phyloP scores from a whole-genome alignment of 768 basidiomycete species.

The Tricholomella constricta region DNA sequence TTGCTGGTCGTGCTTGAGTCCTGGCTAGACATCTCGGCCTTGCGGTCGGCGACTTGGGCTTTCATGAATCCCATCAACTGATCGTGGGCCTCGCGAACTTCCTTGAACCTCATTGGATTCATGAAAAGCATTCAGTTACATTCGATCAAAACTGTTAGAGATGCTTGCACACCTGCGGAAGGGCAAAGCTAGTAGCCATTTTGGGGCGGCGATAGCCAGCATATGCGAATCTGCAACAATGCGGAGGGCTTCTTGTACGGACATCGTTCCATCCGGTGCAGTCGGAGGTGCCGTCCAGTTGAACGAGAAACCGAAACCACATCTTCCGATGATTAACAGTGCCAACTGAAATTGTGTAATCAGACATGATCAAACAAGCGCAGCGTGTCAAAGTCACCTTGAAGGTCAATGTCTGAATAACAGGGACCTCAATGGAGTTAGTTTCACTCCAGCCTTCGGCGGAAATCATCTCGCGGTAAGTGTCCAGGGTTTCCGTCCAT shows the following conservation, averaged over 20 bases:
- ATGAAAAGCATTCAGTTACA: not conserved
- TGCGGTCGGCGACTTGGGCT: constrained; percentile 35
- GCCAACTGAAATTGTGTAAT: constrained; percentile 32
- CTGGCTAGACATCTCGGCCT: constrained; percentile 26
- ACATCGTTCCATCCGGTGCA: constrained; percentile 38
- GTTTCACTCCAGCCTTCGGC: constrained; percentile 30
- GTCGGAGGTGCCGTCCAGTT: constrained; percentile 41
- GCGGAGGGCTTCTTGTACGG: constrained; percentile 38
- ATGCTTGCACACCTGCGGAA: constrained; percentile 30
- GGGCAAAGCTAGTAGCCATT: constrained; percentile 40
- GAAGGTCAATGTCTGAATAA: constrained; percentile 30
- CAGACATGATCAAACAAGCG: not conserved
- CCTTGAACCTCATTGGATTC: constrained; percentile 27
- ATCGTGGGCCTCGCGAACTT: constrained; percentile 29
- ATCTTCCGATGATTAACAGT: constrained; percentile 44
- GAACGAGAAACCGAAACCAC: constrained; percentile 49
- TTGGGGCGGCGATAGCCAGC: constrained; percentile 30
- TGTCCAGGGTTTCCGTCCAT: constrained; percentile 33
- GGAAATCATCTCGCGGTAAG: constrained; percentile 35
- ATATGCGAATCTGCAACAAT: constrained; percentile 33
- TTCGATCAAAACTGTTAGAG: not conserved
- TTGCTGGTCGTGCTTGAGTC: constrained; percentile 1
- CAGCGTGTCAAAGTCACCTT: constrained; percentile 22
- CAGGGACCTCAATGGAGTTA: constrained; percentile 21
- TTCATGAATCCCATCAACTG: constrained; percentile 40